Evolutionary conservation across 345 rosid genomes (phyloP), one percentile per base, ranked within the genome.

Genomic region (Acer yangbiense): DNA sequence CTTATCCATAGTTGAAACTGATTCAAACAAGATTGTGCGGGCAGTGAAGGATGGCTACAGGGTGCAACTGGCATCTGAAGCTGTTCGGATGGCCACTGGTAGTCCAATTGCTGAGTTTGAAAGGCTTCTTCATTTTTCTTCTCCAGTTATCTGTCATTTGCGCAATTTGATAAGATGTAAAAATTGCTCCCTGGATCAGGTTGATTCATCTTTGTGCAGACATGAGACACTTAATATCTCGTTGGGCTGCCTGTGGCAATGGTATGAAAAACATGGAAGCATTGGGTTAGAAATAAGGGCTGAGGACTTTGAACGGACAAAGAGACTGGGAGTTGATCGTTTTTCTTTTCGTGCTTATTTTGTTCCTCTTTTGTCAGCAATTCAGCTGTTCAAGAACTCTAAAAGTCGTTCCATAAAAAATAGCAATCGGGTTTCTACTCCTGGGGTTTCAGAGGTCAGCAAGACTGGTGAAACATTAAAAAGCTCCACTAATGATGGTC

Each of bases 281-380:
- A 87, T 81, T 25, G 92, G 92, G 55, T 79, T 89, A 81, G 90
- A 89, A 87, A 68, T 89, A 57, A 86, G 73, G 76, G 88, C 82
- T 18, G 88, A 86, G 74, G 90, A 89, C 71, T 75, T 64, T 77
- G 76, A 60, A 61, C 84, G 83, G 70, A 60, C 85, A 43, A 87
- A 77, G 77, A 77, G 87, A 62, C 44, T 80, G 52, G 89, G 92
- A 29, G 75, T 81, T 55, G 89, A 89, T 78, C 81, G 69, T 52
- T 83, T 83, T 77, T 74, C 81, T 0, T 89, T 87, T 41, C 74
- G 80, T 68, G 92, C 90, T 75, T 87, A 87, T 76, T 89, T 87
- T 84, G 90, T 89, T 62, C 92, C 92, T 16, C 86, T 77, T 70
- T 76, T 89, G 81, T 89, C 90, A 61, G 89, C 90, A 29, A 79